Evolutionary conservation across 768 basidiomycete species (phyloP), one percentile per base, ranked within the genome.

Genomic region (Pleurotus citrinopileatus): DNA sequence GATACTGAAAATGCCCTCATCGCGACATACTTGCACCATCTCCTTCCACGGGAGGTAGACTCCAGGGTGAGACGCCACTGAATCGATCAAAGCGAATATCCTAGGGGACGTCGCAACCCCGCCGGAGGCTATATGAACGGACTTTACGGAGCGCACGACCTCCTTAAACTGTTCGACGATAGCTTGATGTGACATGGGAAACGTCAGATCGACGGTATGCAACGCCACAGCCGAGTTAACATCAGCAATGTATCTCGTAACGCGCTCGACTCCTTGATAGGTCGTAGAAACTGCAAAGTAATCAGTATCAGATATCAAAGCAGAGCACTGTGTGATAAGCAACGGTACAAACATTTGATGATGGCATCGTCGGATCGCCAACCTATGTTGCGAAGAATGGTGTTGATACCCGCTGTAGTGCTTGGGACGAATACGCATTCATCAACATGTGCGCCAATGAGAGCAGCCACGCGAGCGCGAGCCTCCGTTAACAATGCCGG

Each of bases 301-400:
- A 7, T 32, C 34, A 40, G n/a, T 22, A 36, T 52, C 36, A n/a
- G 28, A 19, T 34, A 22, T 66, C 34, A 17, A 9, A 26, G 23
- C 59, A 23, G 22, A 42, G 23, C 4, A 32, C 19, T 54, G 5
- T n/a, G 12, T 3, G 32, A n/a, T 34, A n/a, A n/a, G 3, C 20
- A 15, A 54, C 4, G 36, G 58, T 60, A 73, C 79, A 40, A 62
- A 89, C 87, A 80, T 12, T 67, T 72, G 42, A 91, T 68, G 50
- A 94, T 73, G 7, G 87, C 68, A 65, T 94, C 91, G 0, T 79
- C 83, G 45, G 79, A 64, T 32, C 78, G 71, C 87, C 86, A 91
- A 32, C 77, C 70, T 26, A 94, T 72, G 55, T 90, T 90, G 43
- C 77, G 69, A 27, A 90, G 63, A 46, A 93, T 70, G 8, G 83